Evolutionary conservation across 768 basidiomycete species (phyloP), one percentile per base, ranked within the genome.

Genomic region (Mycena olivaceomarginata): DNA sequence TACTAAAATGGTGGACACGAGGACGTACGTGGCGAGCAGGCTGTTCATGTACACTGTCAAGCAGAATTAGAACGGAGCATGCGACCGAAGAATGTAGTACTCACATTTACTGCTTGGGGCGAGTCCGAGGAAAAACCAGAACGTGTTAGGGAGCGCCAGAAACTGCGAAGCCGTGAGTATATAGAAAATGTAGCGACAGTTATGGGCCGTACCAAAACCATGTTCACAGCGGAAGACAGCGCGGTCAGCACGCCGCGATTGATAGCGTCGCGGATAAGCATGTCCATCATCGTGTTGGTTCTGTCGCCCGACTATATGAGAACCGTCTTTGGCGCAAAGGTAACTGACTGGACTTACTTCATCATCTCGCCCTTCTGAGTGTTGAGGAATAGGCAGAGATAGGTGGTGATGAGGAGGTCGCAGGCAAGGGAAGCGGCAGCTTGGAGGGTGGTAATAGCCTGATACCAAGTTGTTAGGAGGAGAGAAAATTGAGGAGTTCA

Each of bases 51-150:
- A 64, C 37, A 64, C 62, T 64, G 62, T 64, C 40, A 43, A 11
- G 43, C 13, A 46, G 16, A 64, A 20, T 43, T 41, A 43, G 62
- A 15, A 3, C 39, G n/a, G n/a, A 18, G n/a, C 31, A 64, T 20
- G n/a, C 51, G 20, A 41, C 40, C 2, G 11, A 64, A 3, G 16
- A 60, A 60, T 20, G n/a, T 7, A 43, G 43, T 15, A 74, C 73
- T 9, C 5, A 78, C 77, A 46, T 60, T 78, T 78, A 18, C 68
- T 74, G 59, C 64, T 71, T 6, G 74, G 77, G 15, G 77, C 74
- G 13, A 78, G 74, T 6, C 74, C 66, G 53, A 75, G 56, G 70
- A 75, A 75, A 39, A 75, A 78, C 77, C 77, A 78, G 39, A 78
- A 78, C 20, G 77, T 78, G 48, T 74, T 66, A 4, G 77, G 77